Percentiles rank a stretch among this genome's conserved stretches.
These are phyloP conservation scores for Penicillium chermesinum DNA, from an alignment of 495 filamentous ascomycete genomes.

Conservation along the genomic window DNA sequence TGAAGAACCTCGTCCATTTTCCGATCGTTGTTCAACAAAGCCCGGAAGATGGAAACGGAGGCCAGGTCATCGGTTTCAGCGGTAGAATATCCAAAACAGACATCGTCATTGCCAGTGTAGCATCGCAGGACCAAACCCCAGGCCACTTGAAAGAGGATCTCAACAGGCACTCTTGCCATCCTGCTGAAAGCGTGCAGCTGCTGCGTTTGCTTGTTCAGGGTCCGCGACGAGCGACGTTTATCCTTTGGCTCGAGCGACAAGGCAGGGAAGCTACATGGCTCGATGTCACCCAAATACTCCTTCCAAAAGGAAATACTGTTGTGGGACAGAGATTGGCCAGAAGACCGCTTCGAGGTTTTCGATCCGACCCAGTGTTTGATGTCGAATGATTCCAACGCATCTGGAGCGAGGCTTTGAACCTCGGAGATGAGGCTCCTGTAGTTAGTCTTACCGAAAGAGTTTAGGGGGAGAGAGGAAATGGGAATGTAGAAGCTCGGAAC, in stretches of 20 bases:
- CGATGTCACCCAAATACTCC: conserved; percentile 42
- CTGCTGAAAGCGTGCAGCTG: conserved; percentile 35
- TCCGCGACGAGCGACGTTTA: conserved; percentile 10
- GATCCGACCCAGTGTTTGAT: conserved; percentile 15
- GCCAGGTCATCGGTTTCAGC: conserved; percentile 20
- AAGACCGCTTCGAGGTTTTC: conserved; percentile 4
- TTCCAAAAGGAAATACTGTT: conserved; percentile 46
- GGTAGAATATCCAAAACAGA: conserved; percentile 49
- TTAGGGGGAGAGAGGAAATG: conserved; percentile 47
- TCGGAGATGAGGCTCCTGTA: conserved; percentile 18
- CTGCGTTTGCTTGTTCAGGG: conserved; percentile 23
- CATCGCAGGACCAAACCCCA: conserved; percentile 52
- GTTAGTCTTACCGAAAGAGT: conserved; percentile 48
- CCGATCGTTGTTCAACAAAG: conserved; percentile 31
- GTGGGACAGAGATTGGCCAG: conserved; percentile 11
- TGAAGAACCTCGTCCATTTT: conserved; percentile 32
- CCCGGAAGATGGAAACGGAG: conserved; percentile 27
- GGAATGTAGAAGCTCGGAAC: conserved; percentile 57
- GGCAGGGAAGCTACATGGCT: conserved; percentile 51
- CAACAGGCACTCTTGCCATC: conserved; percentile 22
- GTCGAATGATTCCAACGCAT: conserved; percentile 9
- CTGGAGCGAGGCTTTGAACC: conserved; percentile 13
- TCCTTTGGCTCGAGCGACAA: conserved; percentile 19
- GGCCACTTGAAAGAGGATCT: conserved; percentile 39
- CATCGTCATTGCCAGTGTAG: conserved; percentile 48